These are phyloP conservation scores for Tephrocybe sp. DNA, from an alignment of 768 basidiomycete species.

Conservation along the genomic window DNA sequence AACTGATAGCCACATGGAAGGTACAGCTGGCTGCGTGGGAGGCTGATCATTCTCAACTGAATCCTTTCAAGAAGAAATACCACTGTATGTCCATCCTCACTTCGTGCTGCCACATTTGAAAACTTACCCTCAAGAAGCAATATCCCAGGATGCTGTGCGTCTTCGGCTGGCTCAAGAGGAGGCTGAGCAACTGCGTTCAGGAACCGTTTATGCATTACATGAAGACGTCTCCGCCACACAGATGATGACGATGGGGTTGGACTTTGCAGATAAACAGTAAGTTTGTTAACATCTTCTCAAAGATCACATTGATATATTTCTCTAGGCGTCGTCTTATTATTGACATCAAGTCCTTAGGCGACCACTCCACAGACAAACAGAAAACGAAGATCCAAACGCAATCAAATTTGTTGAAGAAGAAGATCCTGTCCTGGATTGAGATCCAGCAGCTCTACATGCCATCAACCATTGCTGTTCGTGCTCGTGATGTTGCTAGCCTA, in stretches of 20 bases:
- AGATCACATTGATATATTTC: background rate
- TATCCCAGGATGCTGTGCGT: constrained; percentile 13
- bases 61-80: constrained; percentile 7
- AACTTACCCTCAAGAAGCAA: constrained; percentile 1
- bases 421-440: constrained; percentile 6
- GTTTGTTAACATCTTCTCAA: background rate
- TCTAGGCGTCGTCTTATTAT: background rate
- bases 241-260: constrained; percentile 12
- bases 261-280: constrained; percentile 19
- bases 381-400: constrained; percentile 2
- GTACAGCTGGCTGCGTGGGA: constrained; percentile 7
- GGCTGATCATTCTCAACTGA: background rate
- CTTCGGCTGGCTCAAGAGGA: constrained; percentile 12
- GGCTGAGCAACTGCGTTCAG: background rate
- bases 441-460: constrained; percentile 8
- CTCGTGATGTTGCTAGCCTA: background rate
- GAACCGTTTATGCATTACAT: constrained; percentile 3
- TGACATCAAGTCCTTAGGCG: background rate
- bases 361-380: constrained; percentile 5
- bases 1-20: background rate
- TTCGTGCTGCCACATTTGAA: background rate
- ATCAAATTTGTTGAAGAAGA: constrained; percentile 1
- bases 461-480: background rate
- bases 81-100: constrained; percentile 3
- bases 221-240: constrained; percentile 3